These are phyloP conservation scores for Colletotrichum sp. DNA, from an alignment of 2,329 filamentous ascomycete species.

Conservation along the genomic window DNA sequence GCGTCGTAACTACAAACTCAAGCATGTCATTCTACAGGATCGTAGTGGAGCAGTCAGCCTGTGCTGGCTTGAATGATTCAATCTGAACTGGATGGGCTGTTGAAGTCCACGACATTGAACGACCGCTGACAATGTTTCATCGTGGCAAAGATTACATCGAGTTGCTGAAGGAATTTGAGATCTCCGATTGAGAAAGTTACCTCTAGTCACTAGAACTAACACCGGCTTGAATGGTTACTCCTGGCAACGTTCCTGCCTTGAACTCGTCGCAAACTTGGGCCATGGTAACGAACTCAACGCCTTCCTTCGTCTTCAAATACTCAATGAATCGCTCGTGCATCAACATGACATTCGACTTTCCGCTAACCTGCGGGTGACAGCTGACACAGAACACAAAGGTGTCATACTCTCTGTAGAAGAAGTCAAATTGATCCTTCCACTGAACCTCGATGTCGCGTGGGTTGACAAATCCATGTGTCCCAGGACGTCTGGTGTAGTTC, in stretches of 20 bases:
- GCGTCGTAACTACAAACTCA: too few relatives aligned
- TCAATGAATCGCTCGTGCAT: conserved; percentile 53
- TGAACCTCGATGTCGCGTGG: conserved; percentile 42
- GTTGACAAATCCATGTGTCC: conserved; percentile 44
- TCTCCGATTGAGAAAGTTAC: too few relatives aligned
- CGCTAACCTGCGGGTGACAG: conserved; percentile 52
- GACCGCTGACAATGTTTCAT: too few relatives aligned
- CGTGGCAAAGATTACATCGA: too few relatives aligned
- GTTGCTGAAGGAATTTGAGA: too few relatives aligned
- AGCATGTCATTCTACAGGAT: too few relatives aligned
- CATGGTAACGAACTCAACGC: conserved; percentile 39
- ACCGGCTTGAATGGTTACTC: conserved; percentile 6
- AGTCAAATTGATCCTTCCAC: conserved; percentile 53
- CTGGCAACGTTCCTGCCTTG: conserved; percentile 8
- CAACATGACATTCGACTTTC: conserved; percentile 49
- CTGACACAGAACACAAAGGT: conserved; percentile 51
- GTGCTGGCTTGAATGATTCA: too few relatives aligned
- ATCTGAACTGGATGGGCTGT: too few relatives aligned
- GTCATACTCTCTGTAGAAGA: conserved; percentile 47
- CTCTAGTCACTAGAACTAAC: not conserved
- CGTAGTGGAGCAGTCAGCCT: too few relatives aligned
- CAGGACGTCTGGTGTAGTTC: not conserved
- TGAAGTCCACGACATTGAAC: too few relatives aligned
- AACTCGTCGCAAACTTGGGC: conserved; percentile 9
- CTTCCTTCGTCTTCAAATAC: conserved; percentile 47